These are phyloP conservation scores for Trichoderma arundinaceum DNA, from an alignment of 2,329 filamentous ascomycete species.

Conservation along the genomic window DNA sequence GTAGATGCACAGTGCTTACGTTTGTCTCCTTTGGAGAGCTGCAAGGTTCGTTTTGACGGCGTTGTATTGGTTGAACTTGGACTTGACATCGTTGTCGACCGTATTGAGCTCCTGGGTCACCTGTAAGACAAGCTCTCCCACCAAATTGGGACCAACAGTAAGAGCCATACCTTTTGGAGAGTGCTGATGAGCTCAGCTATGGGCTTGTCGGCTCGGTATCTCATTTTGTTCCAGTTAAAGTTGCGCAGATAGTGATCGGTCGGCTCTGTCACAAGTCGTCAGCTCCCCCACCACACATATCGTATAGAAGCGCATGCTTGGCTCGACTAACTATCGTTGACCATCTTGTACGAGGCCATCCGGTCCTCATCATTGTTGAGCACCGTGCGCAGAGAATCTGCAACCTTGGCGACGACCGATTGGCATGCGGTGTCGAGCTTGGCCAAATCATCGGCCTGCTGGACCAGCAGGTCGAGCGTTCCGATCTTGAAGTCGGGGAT, in stretches of 20 bases:
- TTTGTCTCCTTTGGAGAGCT: constrained; percentile 83
- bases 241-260: constrained; percentile 88
- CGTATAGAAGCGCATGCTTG: constrained; percentile 9
- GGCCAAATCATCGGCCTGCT: constrained; percentile 91
- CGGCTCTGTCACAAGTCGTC: constrained; percentile 68
- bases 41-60: constrained; percentile 84
- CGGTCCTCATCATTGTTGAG: constrained; percentile 85
- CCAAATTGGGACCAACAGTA: background rate
- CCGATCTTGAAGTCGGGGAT: constrained; percentile 98
- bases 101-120: constrained; percentile 75
- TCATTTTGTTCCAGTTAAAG: constrained; percentile 97
- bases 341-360: constrained; percentile 84
- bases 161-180: constrained; percentile 74
- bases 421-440: constrained; percentile 85
- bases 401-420: constrained; percentile 84
- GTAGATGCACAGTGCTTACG: constrained; percentile 57
- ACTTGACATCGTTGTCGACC: constrained; percentile 94
- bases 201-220: constrained; percentile 91
- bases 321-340: constrained; percentile 80
- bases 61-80: constrained; percentile 94
- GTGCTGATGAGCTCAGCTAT: constrained; percentile 85
- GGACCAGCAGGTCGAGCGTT: constrained; percentile 90
- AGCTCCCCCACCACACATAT: constrained; percentile 33
- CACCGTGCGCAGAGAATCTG: constrained; percentile 80
- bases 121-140: constrained; percentile 13